A percentile compares a stretch with the other conserved stretches of the same genome.
Conservation (phyloP, 2,329 filamentous ascomycete species). For the Cryphonectria naterciae region DNA sequence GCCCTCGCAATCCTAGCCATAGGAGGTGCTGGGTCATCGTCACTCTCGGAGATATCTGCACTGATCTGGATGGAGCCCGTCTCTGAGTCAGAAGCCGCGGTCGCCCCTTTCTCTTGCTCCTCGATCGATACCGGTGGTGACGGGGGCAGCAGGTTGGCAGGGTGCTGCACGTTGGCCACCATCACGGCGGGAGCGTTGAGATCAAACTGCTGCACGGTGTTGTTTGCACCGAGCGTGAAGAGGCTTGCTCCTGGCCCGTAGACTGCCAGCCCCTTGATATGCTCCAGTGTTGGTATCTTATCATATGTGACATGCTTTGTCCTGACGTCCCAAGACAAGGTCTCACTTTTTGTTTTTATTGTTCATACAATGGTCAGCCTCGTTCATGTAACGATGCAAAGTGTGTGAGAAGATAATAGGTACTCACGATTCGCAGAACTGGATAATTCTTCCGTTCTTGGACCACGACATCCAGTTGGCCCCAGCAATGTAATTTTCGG, state of each 20-base stretch:
- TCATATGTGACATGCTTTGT: conserved; percentile 97
- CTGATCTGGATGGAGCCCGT: conserved; percentile 60
- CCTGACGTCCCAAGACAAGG: conserved; percentile 92
- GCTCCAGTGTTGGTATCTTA: conserved; percentile 80
- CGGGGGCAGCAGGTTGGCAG: conserved; percentile 76
- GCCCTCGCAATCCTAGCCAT: conserved; percentile 76
- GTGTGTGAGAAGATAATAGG: not conserved
- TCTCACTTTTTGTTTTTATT: conserved; percentile 65
- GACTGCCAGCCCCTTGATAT: conserved; percentile 79
- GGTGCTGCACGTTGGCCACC: conserved; percentile 86
- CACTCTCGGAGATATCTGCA: conserved; percentile 69
- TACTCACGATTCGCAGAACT: conserved; percentile 86
- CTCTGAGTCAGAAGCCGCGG: conserved; percentile 59
- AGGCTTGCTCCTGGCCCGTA: conserved; percentile 90
- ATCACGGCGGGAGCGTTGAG: conserved; percentile 80
- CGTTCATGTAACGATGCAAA: conserved; percentile 31
- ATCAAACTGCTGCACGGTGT: conserved; percentile 94
- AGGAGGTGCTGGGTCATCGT: conserved; percentile 77
- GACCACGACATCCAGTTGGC: conserved; percentile 99
- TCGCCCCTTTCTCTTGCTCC: conserved; percentile 63
- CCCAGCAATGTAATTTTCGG: conserved; percentile 72
- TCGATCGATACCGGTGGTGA: conserved; percentile 83
- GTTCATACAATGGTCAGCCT: conserved; percentile 31
- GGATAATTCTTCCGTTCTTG: conserved; percentile 94
- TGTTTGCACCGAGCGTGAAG: conserved; percentile 86